A percentile compares a stretch with the other conserved stretches of the same genome.
These are phyloP conservation scores for Balansia obtecta DNA, from an alignment of 2,329 filamentous ascomycete genomes.

Conservation along the genomic window DNA sequence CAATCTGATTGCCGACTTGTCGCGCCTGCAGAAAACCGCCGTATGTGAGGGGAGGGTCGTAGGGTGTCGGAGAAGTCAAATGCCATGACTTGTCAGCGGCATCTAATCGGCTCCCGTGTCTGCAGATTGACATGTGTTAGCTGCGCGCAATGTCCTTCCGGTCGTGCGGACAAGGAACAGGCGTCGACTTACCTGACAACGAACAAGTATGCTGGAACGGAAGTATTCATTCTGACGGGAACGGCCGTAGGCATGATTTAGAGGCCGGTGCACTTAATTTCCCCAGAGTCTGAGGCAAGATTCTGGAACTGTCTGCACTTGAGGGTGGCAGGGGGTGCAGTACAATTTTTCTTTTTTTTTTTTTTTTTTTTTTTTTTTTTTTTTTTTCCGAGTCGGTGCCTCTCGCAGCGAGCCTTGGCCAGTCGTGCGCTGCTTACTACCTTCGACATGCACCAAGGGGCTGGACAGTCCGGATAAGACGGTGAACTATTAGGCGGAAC, in stretches of 20 bases:
- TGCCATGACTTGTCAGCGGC: conserved; percentile 94
- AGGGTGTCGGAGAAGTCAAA: conserved; percentile 80
- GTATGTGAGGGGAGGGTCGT: conserved; percentile 91
- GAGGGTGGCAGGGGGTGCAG: background rate
- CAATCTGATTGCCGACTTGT: conserved; percentile 71
- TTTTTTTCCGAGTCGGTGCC: too few species aligned
- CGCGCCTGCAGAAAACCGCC: conserved; percentile 84
- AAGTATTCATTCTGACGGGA: conserved; percentile 6
- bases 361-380: too few species aligned
- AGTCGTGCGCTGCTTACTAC: too few species aligned
- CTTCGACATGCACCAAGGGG: background rate
- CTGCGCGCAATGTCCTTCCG: background rate
- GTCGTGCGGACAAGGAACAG: background rate
- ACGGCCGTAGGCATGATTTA: background rate
- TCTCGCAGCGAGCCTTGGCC: too few species aligned
- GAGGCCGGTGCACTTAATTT: background rate
- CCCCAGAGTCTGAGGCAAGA: background rate
- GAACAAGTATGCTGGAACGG: conserved; percentile 28
- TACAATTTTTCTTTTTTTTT: background rate
- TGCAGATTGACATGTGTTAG: conserved; percentile 15
- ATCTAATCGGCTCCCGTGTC: conserved; percentile 89
- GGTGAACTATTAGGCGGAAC: background rate
- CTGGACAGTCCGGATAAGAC: background rate
- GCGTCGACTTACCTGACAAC: conserved; percentile 28
- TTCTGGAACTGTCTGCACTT: background rate